Evolutionary conservation across 768 basidiomycete genomes (phyloP).

Genomic region (Heimioporus sp.): DNA sequence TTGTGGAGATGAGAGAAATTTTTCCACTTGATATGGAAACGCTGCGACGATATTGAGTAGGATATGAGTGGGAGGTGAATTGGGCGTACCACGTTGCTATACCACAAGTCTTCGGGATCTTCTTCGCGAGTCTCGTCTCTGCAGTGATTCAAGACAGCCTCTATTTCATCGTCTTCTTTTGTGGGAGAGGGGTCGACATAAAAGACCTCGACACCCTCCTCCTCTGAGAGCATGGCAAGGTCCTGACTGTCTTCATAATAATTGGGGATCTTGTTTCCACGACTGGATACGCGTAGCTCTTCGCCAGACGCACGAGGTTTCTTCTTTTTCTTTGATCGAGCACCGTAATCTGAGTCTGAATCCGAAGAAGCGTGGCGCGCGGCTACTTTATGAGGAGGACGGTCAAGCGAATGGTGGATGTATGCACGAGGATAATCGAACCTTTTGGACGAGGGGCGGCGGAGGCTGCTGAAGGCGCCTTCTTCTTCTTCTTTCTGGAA

Average conservation of each 20-base stretch:
- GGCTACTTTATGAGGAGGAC: conserved; percentile 33
- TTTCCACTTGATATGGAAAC: conserved; percentile 99
- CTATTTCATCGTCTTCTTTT: conserved; percentile 83
- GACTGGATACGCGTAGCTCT: conserved; percentile 74
- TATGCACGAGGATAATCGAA: conserved; percentile 27
- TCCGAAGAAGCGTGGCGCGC: conserved; percentile 65
- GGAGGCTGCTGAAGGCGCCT: conserved; percentile 39
- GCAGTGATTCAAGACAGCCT: conserved; percentile 83
- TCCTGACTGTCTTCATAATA: conserved; percentile 77
- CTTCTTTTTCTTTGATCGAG: conserved; percentile 86
- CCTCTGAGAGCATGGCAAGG: conserved; percentile 65
- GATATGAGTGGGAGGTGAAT: background rate
- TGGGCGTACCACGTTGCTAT: conserved; percentile 74
- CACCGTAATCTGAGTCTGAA: conserved; percentile 86
- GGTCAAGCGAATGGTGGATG: conserved; percentile 3
- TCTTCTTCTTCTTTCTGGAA: conserved; percentile 65
- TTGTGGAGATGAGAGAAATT: conserved; percentile 97
- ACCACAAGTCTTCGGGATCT: conserved; percentile 81
- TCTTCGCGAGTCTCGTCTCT: conserved; percentile 79
- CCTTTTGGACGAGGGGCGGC: conserved; percentile 57
- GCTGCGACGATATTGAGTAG: conserved; percentile 45
- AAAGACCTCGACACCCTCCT: conserved; percentile 54
- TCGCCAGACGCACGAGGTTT: conserved; percentile 53
- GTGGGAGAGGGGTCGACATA: conserved; percentile 53
- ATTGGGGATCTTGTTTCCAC: conserved; percentile 79